A percentile compares a stretch with the other conserved stretches of the same genome.
Evolutionary conservation across 2,329 filamentous ascomycete species (phyloP).

Genomic region (Diatrype stigma): DNA sequence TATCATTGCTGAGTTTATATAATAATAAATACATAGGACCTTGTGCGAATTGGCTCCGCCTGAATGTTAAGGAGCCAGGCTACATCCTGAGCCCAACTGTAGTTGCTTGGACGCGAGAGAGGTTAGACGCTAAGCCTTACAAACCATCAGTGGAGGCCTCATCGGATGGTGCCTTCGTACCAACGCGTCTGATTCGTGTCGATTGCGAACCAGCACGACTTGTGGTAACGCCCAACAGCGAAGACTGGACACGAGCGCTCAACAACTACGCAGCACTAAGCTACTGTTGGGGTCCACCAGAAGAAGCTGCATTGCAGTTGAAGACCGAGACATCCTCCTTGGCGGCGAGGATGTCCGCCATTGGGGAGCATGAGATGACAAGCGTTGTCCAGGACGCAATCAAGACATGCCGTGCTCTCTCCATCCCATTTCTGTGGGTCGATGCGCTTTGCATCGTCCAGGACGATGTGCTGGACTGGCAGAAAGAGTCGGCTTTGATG

Average conservation of each 20-base stretch:
- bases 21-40: not conserved
- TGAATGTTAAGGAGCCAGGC: not conserved
- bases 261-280: conserved; percentile 2
- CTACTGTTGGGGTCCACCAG: conserved; percentile 6
- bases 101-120: not conserved
- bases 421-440: not conserved
- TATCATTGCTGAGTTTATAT: not conserved
- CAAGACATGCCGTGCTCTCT: not conserved
- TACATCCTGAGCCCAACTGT: not conserved
- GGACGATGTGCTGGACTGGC: not conserved
- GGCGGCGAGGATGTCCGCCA: not conserved
- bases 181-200: conserved; percentile 2
- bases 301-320: conserved; percentile 2
- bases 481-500: too few species aligned
- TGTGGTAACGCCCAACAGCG: not conserved
- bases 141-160: not conserved
- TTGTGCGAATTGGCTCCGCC: conserved; percentile 1
- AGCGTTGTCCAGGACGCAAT: not conserved
- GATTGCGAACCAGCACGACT: not conserved
- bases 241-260: not conserved
- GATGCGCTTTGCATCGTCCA: not conserved
- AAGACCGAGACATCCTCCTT: conserved; percentile 1
- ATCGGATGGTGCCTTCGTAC: not conserved
- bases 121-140: not conserved
- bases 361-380: conserved; percentile 1